A percentile compares a stretch with the other conserved stretches of the same genome.
These are phyloP conservation scores for Candida wancherniae DNA, from an alignment of 805 yeast species.

Conservation along the genomic window DNA sequence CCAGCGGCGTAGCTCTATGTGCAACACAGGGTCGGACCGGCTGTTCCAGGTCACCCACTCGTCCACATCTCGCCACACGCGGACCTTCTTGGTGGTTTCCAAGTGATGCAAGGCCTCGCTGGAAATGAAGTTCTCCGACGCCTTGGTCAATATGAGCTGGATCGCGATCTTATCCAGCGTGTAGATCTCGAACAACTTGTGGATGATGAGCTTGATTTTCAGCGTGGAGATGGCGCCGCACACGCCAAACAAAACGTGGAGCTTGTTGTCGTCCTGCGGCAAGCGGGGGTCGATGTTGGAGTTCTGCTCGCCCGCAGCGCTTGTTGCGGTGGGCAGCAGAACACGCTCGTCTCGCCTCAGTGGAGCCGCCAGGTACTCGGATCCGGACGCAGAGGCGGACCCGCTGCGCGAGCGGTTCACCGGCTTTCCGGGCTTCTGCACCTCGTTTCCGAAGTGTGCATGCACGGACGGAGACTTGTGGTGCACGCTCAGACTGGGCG, in stretches of 20 bases:
- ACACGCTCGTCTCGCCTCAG: constrained; percentile 13
- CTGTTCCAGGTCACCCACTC: constrained; percentile 73
- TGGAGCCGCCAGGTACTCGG: constrained; percentile 18
- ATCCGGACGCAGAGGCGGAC: constrained; percentile 26
- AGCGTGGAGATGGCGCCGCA: constrained; percentile 53
- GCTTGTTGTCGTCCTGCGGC: constrained; percentile 56
- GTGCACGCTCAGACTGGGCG: constrained; percentile 35
- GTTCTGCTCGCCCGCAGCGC: constrained; percentile 30
- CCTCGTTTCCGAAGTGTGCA: constrained; percentile 75
- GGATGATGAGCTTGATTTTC: constrained; percentile 49
- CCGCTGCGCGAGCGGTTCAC: constrained; percentile 36
- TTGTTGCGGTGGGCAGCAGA: constrained; percentile 14
- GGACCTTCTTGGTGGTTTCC: constrained; percentile 39
- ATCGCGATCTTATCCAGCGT: constrained; percentile 46
- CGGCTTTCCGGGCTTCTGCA: constrained; percentile 44
- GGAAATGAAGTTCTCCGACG: constrained; percentile 49
- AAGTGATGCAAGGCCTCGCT: constrained; percentile 39
- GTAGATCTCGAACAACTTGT: constrained; percentile 49
- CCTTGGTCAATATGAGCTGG: constrained; percentile 49
- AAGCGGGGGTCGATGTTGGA: constrained; percentile 57
- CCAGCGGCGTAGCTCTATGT: constrained; percentile 93
- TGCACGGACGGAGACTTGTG: constrained; percentile 62
- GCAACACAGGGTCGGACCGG: constrained; percentile 86
- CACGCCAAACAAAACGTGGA: constrained; percentile 53
- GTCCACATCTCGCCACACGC: constrained; percentile 54